A percentile compares a stretch with the other conserved stretches of the same genome.
Evolutionary conservation across 2,329 filamentous ascomycete genomes (phyloP).

Genomic region (Fusarium brevicatenulatum): DNA sequence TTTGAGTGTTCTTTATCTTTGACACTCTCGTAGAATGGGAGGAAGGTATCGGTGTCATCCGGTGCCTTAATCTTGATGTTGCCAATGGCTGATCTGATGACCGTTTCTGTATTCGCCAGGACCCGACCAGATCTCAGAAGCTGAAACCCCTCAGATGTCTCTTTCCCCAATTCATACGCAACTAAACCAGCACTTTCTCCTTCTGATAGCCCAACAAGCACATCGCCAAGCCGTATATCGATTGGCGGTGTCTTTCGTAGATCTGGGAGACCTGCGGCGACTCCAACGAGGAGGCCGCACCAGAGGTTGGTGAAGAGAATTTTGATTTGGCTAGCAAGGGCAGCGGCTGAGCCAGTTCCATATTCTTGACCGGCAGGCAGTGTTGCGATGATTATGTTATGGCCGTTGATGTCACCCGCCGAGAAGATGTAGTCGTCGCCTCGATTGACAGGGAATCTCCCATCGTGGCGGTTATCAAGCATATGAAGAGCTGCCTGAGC

Average conservation of each 20-base stretch:
- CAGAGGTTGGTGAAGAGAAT: constrained; percentile 50
- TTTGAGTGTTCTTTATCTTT: constrained; percentile 34
- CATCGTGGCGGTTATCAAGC: constrained; percentile 48
- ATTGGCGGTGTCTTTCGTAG: constrained; percentile 35
- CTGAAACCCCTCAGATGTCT: constrained; percentile 44
- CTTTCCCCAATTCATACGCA: constrained; percentile 50
- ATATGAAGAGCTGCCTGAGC: constrained; percentile 48
- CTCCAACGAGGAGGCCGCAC: constrained; percentile 51
- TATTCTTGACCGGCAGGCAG: constrained; percentile 48
- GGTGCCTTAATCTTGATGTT: constrained; percentile 44
- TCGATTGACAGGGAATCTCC: constrained; percentile 44
- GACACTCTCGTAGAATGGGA: constrained; percentile 40
- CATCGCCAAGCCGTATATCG: constrained; percentile 53
- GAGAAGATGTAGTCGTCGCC: constrained; percentile 52
- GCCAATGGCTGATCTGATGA: constrained; percentile 50
- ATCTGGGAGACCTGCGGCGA: constrained; percentile 50
- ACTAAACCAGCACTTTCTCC: constrained; percentile 43
- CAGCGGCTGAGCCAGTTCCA: constrained; percentile 48
- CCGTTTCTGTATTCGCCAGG: constrained; percentile 43
- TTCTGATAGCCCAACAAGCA: constrained; percentile 46
- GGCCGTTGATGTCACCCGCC: constrained; percentile 49
- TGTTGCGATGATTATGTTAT: constrained; percentile 51
- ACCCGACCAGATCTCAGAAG: constrained; percentile 40
- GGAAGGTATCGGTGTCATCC: constrained; percentile 36
- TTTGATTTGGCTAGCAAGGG: constrained; percentile 49